Evolutionary conservation across 192 early-diverging fungal genomes (phyloP).

Genomic region (Entomortierella chlamydospora): DNA sequence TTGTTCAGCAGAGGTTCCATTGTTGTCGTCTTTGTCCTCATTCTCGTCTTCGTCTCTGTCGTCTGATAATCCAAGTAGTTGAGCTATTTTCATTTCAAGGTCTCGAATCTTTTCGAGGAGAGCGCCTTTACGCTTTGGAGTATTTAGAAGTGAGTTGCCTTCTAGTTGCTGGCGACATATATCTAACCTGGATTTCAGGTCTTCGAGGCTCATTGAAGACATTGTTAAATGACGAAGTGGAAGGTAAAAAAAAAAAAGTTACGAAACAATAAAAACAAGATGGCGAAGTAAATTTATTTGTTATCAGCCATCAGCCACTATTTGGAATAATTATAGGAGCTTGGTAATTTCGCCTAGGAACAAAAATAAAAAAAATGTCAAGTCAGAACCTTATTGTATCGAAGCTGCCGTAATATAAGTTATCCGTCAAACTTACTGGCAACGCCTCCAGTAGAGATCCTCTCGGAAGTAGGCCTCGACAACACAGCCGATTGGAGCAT

Average conservation of each 20-base stretch:
- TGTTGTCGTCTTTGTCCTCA: not conserved
- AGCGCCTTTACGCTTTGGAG: constrained; percentile 26
- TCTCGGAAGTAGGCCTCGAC: constrained; percentile 42
- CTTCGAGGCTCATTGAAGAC: constrained; percentile 12
- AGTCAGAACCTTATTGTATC: too few relatives aligned
- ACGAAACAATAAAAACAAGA: not conserved
- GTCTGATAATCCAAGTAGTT: constrained; percentile 27
- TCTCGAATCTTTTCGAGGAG: constrained; percentile 16
- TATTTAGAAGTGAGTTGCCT: constrained; percentile 34
- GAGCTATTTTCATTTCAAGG: constrained; percentile 22
- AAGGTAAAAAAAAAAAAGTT: not conserved
- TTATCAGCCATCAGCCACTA: not conserved
- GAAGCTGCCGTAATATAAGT: not conserved
- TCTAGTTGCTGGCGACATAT: constrained; percentile 36
- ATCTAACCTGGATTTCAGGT: constrained; percentile 22
- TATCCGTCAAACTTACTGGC: constrained; percentile 31
- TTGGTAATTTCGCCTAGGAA: constrained; percentile 40
- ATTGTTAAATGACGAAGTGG: not conserved
- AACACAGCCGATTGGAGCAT: constrained; percentile 29
- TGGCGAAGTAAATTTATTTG: not conserved
- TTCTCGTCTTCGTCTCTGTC: constrained; percentile 16
- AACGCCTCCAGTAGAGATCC: constrained; percentile 20
- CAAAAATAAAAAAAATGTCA: not conserved
- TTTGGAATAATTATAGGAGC: too few relatives aligned
- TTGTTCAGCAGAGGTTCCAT: not conserved